These are phyloP conservation scores for Solanum sejunctum DNA, from an alignment of 257 asterid genomes.

Conservation along the genomic window DNA sequence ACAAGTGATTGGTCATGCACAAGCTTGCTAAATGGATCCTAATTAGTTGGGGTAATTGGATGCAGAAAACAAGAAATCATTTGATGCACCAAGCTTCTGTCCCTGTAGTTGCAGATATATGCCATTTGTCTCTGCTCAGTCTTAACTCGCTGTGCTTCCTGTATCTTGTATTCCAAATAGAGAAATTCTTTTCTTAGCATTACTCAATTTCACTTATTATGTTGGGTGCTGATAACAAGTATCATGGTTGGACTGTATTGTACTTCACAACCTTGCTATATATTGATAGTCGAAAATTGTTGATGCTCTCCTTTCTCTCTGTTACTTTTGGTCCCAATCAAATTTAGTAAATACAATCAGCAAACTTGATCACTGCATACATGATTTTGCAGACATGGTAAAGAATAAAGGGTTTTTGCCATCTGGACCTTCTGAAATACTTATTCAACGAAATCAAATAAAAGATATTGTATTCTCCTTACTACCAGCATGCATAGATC, in stretches of 20 bases:
- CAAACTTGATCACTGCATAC: neutral
- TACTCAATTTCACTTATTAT: neutral
- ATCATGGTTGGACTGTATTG: neutral
- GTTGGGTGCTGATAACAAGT: neutral
- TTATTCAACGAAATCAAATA: constrained; percentile 57
- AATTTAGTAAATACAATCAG: neutral
- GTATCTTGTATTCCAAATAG: neutral
- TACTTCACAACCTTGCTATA: neutral
- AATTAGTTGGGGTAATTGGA: neutral
- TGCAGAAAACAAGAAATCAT: neutral
- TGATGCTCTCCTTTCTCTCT: neutral
- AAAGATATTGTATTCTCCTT: constrained; percentile 67
- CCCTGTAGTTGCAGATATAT: neutral
- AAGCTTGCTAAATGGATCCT: neutral
- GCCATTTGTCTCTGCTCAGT: neutral
- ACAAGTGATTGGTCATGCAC: neutral
- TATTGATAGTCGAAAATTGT: neutral
- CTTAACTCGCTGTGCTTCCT: neutral
- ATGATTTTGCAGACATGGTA: constrained; percentile 58
- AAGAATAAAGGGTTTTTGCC: constrained; percentile 93
- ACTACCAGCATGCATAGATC: constrained; percentile 56
- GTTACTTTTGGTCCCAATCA: neutral
- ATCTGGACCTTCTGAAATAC: constrained; percentile 83
- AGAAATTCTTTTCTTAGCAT: neutral
- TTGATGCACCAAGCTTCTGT: neutral